phyloP scores from a whole-genome alignment of 192 early-diverging fungal genomes.

The Backusella circina region DNA sequence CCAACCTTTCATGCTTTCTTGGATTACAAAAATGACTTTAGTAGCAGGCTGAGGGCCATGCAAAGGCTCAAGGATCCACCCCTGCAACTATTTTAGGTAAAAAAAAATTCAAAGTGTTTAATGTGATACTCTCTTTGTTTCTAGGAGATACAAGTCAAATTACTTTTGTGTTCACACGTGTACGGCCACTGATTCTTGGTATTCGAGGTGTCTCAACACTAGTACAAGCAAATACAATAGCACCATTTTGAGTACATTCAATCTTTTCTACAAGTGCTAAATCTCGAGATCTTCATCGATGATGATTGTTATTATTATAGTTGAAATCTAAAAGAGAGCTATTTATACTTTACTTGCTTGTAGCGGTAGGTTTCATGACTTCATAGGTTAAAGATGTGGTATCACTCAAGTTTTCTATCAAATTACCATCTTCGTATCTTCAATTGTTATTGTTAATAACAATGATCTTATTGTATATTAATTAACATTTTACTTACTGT shows the following conservation, averaged over 20 bases:
- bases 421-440: constrained; percentile 39
- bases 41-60: constrained; percentile 41
- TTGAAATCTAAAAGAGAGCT: background rate
- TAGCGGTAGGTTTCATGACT: constrained; percentile 34
- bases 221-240: constrained; percentile 51
- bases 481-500: constrained; percentile 27
- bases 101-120: background rate
- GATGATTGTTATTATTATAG: background rate
- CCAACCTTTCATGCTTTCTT: constrained; percentile 49
- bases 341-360: constrained; percentile 37
- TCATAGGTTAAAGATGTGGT: constrained; percentile 43
- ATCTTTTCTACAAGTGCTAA: constrained; percentile 45
- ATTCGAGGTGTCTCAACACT: constrained; percentile 50
- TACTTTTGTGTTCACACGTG: constrained; percentile 43
- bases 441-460: background rate
- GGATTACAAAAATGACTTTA: constrained; percentile 53
- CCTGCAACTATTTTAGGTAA: constrained; percentile 37
- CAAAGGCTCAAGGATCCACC: constrained; percentile 55
- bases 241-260: constrained; percentile 41
- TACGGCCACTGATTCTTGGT: constrained; percentile 46
- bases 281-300: constrained; percentile 31
- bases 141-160: background rate
- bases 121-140: constrained; percentile 10
- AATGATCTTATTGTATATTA: background rate
- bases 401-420: constrained; percentile 37